A percentile compares a stretch with the other conserved stretches of the same genome.
These are phyloP conservation scores for Phanerochaete carnosa DNA, from an alignment of 768 basidiomycete species.

Conservation along the genomic window DNA sequence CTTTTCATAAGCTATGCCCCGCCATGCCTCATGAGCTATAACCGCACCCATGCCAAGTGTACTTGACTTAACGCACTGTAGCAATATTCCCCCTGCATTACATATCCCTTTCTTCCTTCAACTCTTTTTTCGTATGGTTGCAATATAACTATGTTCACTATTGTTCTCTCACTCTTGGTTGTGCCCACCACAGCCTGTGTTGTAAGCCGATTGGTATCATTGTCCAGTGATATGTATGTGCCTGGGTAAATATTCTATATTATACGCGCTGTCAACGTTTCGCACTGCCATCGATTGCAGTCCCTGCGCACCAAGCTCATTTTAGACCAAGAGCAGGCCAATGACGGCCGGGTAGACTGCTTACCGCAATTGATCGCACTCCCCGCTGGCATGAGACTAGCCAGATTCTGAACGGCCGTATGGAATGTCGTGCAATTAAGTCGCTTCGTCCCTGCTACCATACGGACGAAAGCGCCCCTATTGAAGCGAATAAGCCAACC, in stretches of 20 bases:
- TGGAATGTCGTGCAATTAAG: conserved; percentile 45
- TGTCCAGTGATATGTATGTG: too few species aligned
- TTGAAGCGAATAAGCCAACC: too few species aligned
- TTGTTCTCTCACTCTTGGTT: neutral
- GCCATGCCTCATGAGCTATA: neutral
- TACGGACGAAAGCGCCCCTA: conserved; percentile 37
- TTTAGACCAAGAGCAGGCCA: neutral
- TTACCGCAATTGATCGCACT: conserved; percentile 55
- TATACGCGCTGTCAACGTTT: conserved; percentile 51
- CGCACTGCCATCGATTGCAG: conserved; percentile 58
- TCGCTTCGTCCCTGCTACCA: conserved; percentile 35
- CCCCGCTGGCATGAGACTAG: conserved; percentile 53
- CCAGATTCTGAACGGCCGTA: conserved; percentile 43
- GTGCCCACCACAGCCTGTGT: too few species aligned
- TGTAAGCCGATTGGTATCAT: too few species aligned
- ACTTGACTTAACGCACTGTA: neutral
- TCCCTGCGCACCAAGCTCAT: conserved; percentile 34
- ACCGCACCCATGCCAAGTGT: neutral
- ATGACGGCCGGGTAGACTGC: conserved; percentile 4
- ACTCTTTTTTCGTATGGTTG: neutral
- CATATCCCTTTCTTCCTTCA: neutral
- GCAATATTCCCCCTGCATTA: neutral
- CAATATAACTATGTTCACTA: neutral
- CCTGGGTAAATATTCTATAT: neutral
- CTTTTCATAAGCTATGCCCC: neutral